Base-by-base conservation (phyloP, 768 basidiomycete species). In the Phlegmacium glaucopus region DNA sequence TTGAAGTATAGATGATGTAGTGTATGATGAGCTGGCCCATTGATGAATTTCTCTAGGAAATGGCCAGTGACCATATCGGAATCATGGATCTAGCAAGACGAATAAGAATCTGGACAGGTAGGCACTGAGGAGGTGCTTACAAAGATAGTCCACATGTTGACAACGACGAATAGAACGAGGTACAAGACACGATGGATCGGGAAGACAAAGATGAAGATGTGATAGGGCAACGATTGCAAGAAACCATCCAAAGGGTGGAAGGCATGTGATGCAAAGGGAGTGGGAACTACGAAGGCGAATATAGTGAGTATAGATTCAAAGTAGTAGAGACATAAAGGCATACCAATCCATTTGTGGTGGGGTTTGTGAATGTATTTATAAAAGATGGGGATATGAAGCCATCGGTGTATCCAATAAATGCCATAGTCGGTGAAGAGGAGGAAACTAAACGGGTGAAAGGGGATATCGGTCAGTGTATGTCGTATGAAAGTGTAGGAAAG, bases 11-110 rank as follows among this genome's bases (percentile, higher is more conserved):
- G 71, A 61, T 98, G 96, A 64, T 97, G 95, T 36, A 97, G 74
- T 0, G 94, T 98, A 65, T 99, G 96, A 58, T 99, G 96, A 2
- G 94, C 92, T 2, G 96, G 95, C n/a, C 93, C 94, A 68, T 98
- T 99, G 70, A 99, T 94, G 62, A 89, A 69, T 49, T 76, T 83
- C 69, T 97, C 95, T 4, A 96, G 77, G 4, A 83, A 72, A 62
- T 91, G 87, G 3, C 88, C 94, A 25, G 91, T 90, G 60, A 98
- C 83, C 95, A 99, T 98, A 72, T 98, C 96, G 4, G 92, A 94
- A 67, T 99, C 96, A 62, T 99, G 95, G 56, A 99, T 99, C 91
- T 93, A 41, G 8, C 46, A 32, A 40, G 35, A 32, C 22, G 34
- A 9, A 29, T 40, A 1, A 41, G 17, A 15, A 30, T 39, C 9